Conservation (phyloP, 2,329 filamentous ascomycete species). For the Colletotrichum tamarilloi region DNA sequence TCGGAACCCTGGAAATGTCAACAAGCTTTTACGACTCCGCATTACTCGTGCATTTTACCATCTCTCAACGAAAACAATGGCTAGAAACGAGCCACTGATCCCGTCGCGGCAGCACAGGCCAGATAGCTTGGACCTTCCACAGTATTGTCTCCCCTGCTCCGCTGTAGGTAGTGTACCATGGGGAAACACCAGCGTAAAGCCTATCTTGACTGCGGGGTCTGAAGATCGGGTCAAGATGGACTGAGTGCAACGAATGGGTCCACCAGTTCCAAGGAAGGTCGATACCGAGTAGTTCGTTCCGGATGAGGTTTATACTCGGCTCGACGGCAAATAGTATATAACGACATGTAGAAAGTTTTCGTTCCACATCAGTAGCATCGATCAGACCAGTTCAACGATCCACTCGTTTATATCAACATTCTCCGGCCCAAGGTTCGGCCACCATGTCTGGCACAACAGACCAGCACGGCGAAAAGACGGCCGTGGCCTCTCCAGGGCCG, state of each 20-base stretch:
- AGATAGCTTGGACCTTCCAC: slow-evolving; percentile 35
- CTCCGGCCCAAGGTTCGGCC: not conserved
- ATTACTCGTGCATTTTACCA: slow-evolving; percentile 10
- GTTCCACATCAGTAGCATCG: not conserved
- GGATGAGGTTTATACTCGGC: not conserved
- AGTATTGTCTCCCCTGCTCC: not conserved
- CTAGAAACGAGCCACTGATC: not conserved
- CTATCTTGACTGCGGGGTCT: slow-evolving; percentile 21
- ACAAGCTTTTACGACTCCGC: slow-evolving; percentile 14
- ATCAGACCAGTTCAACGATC: not conserved
- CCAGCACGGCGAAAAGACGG: slow-evolving; percentile 5
- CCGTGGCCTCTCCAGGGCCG: not conserved
- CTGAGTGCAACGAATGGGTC: not conserved
- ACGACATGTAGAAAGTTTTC: not conserved
- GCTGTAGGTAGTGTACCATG: slow-evolving; percentile 11
- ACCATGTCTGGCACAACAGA: slow-evolving; percentile 10
- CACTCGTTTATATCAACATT: not conserved
- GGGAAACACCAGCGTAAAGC: slow-evolving; percentile 14
- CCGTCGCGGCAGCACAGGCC: not conserved
- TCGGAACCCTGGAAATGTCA: slow-evolving; percentile 9
- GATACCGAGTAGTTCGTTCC: not conserved
- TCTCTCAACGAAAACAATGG: not conserved
- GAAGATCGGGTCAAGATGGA: not conserved
- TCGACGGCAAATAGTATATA: not conserved
- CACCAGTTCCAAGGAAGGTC: not conserved